Conservation (phyloP, 2,329 filamentous ascomycete species). For the Exophiala viscosa region DNA sequence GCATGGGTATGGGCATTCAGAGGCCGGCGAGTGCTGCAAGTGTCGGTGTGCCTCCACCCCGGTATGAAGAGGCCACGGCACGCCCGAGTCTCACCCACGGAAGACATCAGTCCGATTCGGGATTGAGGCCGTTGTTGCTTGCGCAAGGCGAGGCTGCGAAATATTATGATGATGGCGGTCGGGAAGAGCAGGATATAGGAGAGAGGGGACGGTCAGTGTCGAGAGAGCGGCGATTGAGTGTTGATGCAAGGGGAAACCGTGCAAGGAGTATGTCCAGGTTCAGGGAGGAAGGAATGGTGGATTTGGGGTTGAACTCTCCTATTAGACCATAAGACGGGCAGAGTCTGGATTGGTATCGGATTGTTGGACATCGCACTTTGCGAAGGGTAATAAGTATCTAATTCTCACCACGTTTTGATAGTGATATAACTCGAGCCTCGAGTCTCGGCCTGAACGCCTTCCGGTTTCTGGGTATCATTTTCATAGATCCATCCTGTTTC, state of each 20-base stretch:
- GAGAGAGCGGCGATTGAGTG: no score
- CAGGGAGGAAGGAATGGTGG: slow-evolving; percentile 14
- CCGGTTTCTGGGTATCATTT: neutral
- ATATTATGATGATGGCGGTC: slow-evolving; percentile 2
- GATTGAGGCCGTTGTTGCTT: slow-evolving; percentile 7
- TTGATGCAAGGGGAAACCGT: no score
- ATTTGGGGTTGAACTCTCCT: neutral
- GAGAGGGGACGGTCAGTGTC: slow-evolving; percentile 3
- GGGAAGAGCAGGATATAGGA: neutral
- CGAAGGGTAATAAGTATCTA: no score
- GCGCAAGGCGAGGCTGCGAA: slow-evolving; percentile 9
- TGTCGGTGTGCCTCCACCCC: slow-evolving; percentile 10
- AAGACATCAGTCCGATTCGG: neutral
- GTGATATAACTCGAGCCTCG: no score
- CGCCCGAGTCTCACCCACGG: neutral
- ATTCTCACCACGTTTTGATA: no score
- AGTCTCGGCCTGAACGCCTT: no score
- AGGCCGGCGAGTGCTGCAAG: slow-evolving; percentile 13
- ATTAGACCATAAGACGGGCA: neutral
- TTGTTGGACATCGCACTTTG: no score
- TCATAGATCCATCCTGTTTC: neutral
- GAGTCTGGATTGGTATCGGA: no score
- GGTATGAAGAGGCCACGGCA: slow-evolving; percentile 16
- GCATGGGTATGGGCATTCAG: slow-evolving; percentile 5
- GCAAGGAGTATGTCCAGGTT: slow-evolving; percentile 7